Percentiles rank a stretch among this genome's conserved stretches.
These are phyloP conservation scores for Hypoxylon rickii DNA, from an alignment of 495 filamentous ascomycete genomes.

Conservation along the genomic window DNA sequence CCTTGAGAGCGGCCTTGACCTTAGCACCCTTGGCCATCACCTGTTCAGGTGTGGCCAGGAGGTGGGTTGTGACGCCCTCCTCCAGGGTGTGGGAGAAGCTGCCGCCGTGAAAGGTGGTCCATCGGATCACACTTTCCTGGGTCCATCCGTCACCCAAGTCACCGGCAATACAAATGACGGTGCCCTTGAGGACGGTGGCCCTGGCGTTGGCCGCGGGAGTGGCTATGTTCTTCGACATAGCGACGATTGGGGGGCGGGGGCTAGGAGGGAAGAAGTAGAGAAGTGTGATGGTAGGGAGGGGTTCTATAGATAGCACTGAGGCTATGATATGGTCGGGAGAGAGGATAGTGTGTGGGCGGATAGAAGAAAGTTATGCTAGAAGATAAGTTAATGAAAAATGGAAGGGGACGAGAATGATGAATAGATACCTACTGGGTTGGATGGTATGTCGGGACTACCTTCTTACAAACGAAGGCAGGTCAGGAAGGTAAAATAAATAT, in stretches of 20 bases:
- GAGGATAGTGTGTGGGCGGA: too few species aligned
- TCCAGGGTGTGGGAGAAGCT: conserved; percentile 25
- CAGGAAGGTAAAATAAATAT: too few species aligned
- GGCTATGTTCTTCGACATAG: not conserved
- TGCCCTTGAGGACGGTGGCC: conserved; percentile 27
- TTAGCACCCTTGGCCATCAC: conserved; percentile 29
- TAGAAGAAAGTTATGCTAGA: too few species aligned
- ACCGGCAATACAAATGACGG: conserved; percentile 39
- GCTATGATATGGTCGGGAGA: too few species aligned
- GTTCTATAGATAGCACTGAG: too few species aligned
- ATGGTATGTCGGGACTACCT: too few species aligned
- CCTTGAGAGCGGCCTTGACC: conserved; percentile 31
- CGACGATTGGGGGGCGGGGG: not conserved
- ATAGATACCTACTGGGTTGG: too few species aligned
- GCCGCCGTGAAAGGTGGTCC: conserved; percentile 38
- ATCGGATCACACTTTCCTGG: conserved; percentile 38
- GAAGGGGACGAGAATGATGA: too few species aligned
- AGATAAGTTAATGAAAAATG: too few species aligned
- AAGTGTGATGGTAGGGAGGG: too few species aligned
- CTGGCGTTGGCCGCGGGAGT: not conserved
- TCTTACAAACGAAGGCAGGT: too few species aligned
- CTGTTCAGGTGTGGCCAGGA: conserved; percentile 41
- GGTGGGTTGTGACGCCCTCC: conserved; percentile 42
- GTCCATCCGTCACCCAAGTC: conserved; percentile 38
- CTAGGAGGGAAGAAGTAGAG: too few species aligned